Evolutionary conservation across 139 green algal species (phyloP), one percentile per base, ranked within the genome.

Genomic region (Picochlorum sp.): DNA sequence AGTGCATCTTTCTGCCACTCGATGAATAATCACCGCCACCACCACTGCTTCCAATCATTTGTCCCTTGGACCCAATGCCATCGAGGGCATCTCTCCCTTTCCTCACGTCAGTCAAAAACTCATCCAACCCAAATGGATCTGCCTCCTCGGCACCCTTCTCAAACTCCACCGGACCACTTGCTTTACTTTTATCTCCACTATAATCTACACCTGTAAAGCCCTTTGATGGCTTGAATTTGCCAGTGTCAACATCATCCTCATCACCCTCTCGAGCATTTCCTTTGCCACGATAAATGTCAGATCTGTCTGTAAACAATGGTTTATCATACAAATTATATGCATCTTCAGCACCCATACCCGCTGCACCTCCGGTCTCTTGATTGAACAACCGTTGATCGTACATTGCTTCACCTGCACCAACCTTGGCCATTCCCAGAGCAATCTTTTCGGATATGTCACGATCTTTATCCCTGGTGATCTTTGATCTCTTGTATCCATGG

Each of bases 381-480:
- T 98, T 98, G 85, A 98, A 98, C 58, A 98, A 80, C 3, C 92
- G 85, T 74, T 93, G 84, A 82, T 98, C 92, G 76, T 98, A 98
- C 85, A 91, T 85, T 21, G 89, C 86, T 79, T 97, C 91, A 21
- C 85, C 87, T 38, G 74, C 75, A 5, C 63, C 77, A 24, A 69
- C 69, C 46, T 68, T 71, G 8, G 80, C 87, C 64, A 89, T 78
- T 4, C 87, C 87, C 45, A 93, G 78, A 18, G 87, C 86, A 38
- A 96, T 81, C 74, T 87, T 90, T 72, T 98, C 92, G 20, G 78
- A 87, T 50, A 98, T 81, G 69, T 98, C 92, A 24, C 91, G 78
- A 64, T 97, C 87, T n/a, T 84, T 68, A 77, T 98, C 92, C 23
- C 92, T 80, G 5, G 92, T 96, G 52, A 96, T 74, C 72, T 96